Conservation (phyloP, 2,329 filamentous ascomycete genomes). For the Cryphonectria japonica region DNA sequence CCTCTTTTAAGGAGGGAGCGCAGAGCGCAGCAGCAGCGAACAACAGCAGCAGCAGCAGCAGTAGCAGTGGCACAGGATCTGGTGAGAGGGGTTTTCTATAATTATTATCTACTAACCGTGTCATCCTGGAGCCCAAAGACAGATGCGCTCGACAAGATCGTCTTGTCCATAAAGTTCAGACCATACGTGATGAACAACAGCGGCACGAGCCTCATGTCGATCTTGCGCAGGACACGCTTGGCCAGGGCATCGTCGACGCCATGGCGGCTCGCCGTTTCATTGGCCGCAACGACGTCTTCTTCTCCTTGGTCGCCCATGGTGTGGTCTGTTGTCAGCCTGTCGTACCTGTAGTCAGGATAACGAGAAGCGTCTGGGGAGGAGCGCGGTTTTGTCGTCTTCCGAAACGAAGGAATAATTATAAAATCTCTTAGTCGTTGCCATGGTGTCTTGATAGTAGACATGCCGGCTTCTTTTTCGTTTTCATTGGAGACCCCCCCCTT, state of each 20-base stretch:
- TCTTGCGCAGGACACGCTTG: slow-evolving; percentile 54
- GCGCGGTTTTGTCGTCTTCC: not conserved
- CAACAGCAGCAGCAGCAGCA: too few species aligned
- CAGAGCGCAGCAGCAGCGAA: too few species aligned
- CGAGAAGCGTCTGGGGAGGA: not conserved
- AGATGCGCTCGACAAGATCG: slow-evolving; percentile 57
- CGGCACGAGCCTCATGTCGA: slow-evolving; percentile 59
- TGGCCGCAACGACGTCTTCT: slow-evolving; percentile 14
- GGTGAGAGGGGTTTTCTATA: too few species aligned
- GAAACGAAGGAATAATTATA: not conserved
- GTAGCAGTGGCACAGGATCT: too few species aligned
- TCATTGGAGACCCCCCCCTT: not conserved
- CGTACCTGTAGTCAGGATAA: slow-evolving; percentile 14
- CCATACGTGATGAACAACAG: slow-evolving; percentile 61
- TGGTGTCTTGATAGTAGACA: not conserved
- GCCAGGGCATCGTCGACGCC: slow-evolving; percentile 31
- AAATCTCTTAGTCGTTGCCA: slow-evolving; percentile 16
- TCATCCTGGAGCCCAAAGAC: slow-evolving; percentile 60
- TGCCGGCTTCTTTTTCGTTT: slow-evolving; percentile 11
- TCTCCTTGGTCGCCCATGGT: slow-evolving; percentile 12
- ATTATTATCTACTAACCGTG: slow-evolving; percentile 35
- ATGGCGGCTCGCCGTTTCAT: slow-evolving; percentile 5
- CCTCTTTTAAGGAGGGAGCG: too few species aligned
- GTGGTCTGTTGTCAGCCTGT: slow-evolving; percentile 17
- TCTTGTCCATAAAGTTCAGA: slow-evolving; percentile 66